phyloP scores from a whole-genome alignment of 179 eudicot genomes.

The Beta corolliflora region DNA sequence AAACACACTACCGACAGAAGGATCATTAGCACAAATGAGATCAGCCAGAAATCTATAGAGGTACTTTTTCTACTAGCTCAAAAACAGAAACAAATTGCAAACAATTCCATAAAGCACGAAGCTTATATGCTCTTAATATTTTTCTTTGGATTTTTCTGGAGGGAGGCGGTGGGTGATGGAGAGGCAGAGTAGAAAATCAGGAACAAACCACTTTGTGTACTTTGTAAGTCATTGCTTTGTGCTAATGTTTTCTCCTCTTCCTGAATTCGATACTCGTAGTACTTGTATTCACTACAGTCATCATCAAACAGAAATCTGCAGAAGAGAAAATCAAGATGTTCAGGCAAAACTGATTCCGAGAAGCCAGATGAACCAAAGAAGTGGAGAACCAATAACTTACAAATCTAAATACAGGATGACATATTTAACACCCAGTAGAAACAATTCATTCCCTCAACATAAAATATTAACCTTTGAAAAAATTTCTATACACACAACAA shows the following conservation, averaged over 20 bases:
- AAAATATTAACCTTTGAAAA: not conserved
- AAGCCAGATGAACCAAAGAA: not conserved
- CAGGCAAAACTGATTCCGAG: not conserved
- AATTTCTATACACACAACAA: too few species aligned
- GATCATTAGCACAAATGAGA: not conserved
- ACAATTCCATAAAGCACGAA: not conserved
- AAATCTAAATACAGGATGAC: not conserved
- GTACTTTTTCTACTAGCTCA: not conserved
- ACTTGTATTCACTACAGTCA: slow-evolving; percentile 80
- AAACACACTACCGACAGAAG: not conserved
- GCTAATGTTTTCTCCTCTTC: slow-evolving; percentile 74
- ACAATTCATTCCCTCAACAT: not conserved
- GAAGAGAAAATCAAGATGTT: slow-evolving; percentile 4
- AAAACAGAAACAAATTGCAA: too few species aligned
- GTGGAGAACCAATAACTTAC: not conserved
- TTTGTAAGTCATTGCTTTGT: slow-evolving; percentile 45
- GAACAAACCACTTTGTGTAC: slow-evolving; percentile 56
- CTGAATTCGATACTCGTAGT: slow-evolving; percentile 67
- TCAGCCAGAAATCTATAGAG: not conserved
- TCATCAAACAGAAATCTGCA: slow-evolving; percentile 87
- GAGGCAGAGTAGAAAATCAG: not conserved
- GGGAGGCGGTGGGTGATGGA: not conserved
- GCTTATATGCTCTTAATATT: not conserved
- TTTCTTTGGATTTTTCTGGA: too few species aligned
- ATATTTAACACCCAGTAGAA: not conserved